Evolutionary conservation across 2,329 filamentous ascomycete species (phyloP), one percentile per base, ranked within the genome.

Genomic region (Blumeria hordei): DNA sequence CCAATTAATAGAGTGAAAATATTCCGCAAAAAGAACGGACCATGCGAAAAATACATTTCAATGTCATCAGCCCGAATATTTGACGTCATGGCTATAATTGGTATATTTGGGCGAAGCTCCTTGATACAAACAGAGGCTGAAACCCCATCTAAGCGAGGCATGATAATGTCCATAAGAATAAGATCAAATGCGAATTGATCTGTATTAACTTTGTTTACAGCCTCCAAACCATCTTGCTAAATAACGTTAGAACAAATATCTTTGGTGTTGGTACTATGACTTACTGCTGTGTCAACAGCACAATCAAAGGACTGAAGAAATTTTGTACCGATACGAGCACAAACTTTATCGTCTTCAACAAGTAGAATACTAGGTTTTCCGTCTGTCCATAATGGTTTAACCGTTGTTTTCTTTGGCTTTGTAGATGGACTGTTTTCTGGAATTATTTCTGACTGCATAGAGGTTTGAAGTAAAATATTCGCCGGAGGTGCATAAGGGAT

Each of bases 81-180:
- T 3, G 90, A 95, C 3, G 92, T 98, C 92, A 98, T 96, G 50
- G 92, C 92, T 57, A 98, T 86, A 62, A 98, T 93, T 0, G 92
- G 92, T 18, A 85, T 81, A 6, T 81, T 78, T 39, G 80, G 78
- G 59, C 88, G 81, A 58, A 90, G 86, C 64, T 94, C 85, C 54
- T 90, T 80, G 60, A 98, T 95, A 58, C 94, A 80, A 64, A 92
- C 85, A 56, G 88, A 94, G 2, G 92, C 90, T 14, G 88, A 94
- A 6, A 96, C 88, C 61, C 92, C 92, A 63, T 96, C 92, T 55
- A 96, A 74, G 60, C 88, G 84, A 6, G 92, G 92, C 92, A 98
- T 96, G 61, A 98, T 94, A 60, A 98, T 90, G 65, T 92, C 85
- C 85, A 90, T 90, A 58, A 90, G 77, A 59, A 90, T 86, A 55